Percentiles rank a stretch among this genome's conserved stretches.
These are phyloP conservation scores for Inga leiocalycina DNA, from an alignment of 306 rosid species.

Conservation along the genomic window DNA sequence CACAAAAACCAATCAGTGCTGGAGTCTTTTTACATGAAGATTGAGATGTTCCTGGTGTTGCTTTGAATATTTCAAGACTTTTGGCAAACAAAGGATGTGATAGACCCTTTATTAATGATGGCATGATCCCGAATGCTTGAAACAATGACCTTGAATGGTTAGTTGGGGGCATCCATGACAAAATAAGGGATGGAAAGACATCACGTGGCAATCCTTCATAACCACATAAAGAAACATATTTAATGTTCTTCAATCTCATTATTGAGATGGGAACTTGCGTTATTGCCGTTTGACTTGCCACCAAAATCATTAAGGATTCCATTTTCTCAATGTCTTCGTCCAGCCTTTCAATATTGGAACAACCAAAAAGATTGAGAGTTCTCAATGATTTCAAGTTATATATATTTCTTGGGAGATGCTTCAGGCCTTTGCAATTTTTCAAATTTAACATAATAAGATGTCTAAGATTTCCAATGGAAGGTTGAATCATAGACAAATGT, in stretches of 20 bases:
- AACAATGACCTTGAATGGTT: neutral
- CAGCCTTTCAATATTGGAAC: neutral
- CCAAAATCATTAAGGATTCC: neutral
- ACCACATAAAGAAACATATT: neutral
- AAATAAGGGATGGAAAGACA: neutral
- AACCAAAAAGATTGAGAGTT: neutral
- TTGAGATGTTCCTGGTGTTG: neutral
- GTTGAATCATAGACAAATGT: neutral
- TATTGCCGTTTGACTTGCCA: neutral
- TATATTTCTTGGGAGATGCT: neutral
- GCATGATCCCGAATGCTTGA: neutral
- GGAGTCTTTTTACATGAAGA: neutral
- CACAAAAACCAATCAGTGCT: neutral
- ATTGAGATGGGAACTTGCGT: neutral
- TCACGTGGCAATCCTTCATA: neutral
- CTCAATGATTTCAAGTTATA: neutral
- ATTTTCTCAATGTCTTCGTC: neutral
- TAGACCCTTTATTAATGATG: neutral
- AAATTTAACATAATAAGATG: no score
- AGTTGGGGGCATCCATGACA: neutral
- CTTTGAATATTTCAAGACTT: neutral
- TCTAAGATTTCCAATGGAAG: neutral
- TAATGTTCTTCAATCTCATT: neutral
- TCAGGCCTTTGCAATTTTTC: neutral
- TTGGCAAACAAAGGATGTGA: neutral